Evolutionary conservation across 2,329 filamentous ascomycete species (phyloP).

Genomic region (Helicocarpus griseus): DNA sequence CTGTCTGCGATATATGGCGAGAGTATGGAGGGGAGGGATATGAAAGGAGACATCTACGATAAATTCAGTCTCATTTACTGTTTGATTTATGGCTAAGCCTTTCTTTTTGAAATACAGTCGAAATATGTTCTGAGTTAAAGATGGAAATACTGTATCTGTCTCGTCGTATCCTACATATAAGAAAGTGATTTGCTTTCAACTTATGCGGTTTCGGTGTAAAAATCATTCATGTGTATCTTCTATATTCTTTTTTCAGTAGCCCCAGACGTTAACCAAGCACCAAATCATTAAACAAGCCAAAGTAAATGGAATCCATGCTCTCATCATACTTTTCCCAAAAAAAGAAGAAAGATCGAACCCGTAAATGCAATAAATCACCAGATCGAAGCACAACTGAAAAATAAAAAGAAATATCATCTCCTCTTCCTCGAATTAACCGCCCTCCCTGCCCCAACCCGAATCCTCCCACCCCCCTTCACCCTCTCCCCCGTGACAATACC

Average conservation of each 20-base stretch:
- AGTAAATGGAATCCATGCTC: neutral
- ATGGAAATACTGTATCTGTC: too few relatives aligned
- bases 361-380: slow-evolving; percentile 5
- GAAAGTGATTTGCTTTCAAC: too few relatives aligned
- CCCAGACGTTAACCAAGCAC: neutral
- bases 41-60: neutral
- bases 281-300: neutral
- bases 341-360: too few relatives aligned
- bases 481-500: slow-evolving; percentile 74
- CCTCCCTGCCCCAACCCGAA: slow-evolving; percentile 74
- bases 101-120: too few relatives aligned
- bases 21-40: neutral
- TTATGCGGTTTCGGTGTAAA: too few relatives aligned
- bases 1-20: neutral
- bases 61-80: neutral
- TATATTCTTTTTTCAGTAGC: neutral
- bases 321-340: neutral
- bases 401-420: slow-evolving; percentile 14
- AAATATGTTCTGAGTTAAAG: too few relatives aligned
- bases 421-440: slow-evolving; percentile 70
- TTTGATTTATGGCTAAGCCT: neutral
- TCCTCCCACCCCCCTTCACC: slow-evolving; percentile 52
- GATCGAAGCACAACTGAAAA: too few relatives aligned
- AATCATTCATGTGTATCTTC: neutral
- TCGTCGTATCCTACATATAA: too few relatives aligned